phyloP scores from a whole-genome alignment of 1,139 yeast genomes.

The Barnettozyma hawaiiensis region DNA sequence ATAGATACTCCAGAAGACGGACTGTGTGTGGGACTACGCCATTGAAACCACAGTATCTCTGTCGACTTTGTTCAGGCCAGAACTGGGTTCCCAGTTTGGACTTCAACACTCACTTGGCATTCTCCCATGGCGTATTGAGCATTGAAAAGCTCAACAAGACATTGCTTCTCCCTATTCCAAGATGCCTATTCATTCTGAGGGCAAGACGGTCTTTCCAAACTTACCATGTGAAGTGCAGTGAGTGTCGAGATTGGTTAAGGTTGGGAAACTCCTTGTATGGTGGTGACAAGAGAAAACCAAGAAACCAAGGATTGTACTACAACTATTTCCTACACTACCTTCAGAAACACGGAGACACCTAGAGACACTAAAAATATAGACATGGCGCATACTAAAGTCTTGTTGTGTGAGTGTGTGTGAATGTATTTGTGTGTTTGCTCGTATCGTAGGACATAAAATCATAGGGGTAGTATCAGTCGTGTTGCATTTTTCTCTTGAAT shows the following conservation, averaged over 20 bases:
- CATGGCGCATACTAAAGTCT: too few relatives aligned
- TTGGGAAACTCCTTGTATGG: slow-evolving; percentile 13
- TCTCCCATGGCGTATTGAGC: slow-evolving; percentile 26
- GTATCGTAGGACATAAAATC: background rate
- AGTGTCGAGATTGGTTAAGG: slow-evolving; percentile 21
- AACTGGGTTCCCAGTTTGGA: slow-evolving; percentile 21
- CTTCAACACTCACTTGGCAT: slow-evolving; percentile 21
- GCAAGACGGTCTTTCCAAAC: slow-evolving; percentile 10
- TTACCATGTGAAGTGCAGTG: slow-evolving; percentile 18
- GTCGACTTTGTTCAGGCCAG: slow-evolving; percentile 25
- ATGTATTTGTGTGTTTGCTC: background rate
- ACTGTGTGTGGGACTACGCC: background rate
- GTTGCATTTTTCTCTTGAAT: slow-evolving; percentile 22
- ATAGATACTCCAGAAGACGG: slow-evolving; percentile 12
- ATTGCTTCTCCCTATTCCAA: slow-evolving; percentile 21
- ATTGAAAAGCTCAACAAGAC: slow-evolving; percentile 4
- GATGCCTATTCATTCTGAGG: slow-evolving; percentile 13
- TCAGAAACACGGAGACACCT: slow-evolving; percentile 11
- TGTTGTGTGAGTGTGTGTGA: too few relatives aligned
- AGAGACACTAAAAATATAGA: background rate
- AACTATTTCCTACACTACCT: slow-evolving; percentile 22
- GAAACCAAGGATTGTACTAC: slow-evolving; percentile 20
- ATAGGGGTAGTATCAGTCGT: slow-evolving; percentile 9
- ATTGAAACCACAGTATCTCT: slow-evolving; percentile 17
- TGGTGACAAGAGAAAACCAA: slow-evolving; percentile 1